Percentiles rank a stretch among this genome's conserved stretches.
Evolutionary conservation across 345 rosid genomes (phyloP).

Genomic region (Eucalyptus viminalis): DNA sequence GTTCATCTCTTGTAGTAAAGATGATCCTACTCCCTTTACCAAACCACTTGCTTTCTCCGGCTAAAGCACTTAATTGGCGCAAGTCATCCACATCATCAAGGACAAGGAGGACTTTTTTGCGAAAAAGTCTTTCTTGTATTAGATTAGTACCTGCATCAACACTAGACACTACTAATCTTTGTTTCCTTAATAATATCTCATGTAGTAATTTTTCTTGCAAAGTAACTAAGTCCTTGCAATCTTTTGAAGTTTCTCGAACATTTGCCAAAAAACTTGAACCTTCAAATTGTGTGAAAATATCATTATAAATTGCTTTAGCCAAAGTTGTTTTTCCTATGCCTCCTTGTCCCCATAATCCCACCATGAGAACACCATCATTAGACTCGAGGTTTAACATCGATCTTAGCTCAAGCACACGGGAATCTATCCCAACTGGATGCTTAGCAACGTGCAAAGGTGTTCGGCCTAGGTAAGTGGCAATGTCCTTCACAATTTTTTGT

Average conservation of each 20-base stretch:
- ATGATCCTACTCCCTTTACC: not conserved
- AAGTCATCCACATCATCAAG: not conserved
- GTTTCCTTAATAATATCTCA: not conserved
- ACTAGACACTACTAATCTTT: not conserved
- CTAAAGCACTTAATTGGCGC: accelerated
- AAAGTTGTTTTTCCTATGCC: not conserved
- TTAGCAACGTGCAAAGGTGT: not conserved
- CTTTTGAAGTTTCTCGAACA: not conserved
- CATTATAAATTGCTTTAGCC: not conserved
- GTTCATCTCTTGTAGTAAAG: not conserved
- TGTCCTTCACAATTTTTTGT: not conserved
- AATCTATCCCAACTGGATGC: not conserved
- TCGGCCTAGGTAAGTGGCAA: not conserved
- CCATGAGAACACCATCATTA: not conserved
- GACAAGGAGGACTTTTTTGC: not conserved
- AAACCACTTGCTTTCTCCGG: not conserved
- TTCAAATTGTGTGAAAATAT: not conserved
- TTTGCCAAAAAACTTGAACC: not conserved
- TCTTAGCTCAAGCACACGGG: too few relatives aligned
- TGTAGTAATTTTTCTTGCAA: not conserved
- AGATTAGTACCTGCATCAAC: not conserved
- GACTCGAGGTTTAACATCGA: not conserved
- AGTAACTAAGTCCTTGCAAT: not conserved
- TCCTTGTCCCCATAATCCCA: not conserved
- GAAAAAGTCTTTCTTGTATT: not conserved